phyloP scores from a whole-genome alignment of 2,329 filamentous ascomycete species.

The Colletotrichum costaricense region DNA sequence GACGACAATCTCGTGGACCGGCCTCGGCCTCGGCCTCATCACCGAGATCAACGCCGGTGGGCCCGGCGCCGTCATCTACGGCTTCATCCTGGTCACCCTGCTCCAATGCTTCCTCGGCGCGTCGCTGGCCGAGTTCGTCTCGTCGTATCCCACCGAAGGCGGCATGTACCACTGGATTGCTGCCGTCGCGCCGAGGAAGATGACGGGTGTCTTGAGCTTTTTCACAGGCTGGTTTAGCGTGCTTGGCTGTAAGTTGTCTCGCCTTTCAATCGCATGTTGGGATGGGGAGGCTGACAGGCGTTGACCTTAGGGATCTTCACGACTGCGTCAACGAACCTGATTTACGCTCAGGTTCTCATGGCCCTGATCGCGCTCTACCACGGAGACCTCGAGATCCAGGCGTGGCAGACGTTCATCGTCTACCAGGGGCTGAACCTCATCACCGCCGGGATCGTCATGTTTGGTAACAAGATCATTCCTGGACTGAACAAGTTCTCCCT shows the following conservation, averaged over 20 bases:
- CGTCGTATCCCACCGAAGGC: constrained; percentile 59
- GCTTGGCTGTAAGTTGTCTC: constrained; percentile 45
- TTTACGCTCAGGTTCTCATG: constrained; percentile 54
- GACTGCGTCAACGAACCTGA: constrained; percentile 56
- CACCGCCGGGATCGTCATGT: constrained; percentile 57
- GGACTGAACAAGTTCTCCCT: constrained; percentile 56
- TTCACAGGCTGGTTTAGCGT: constrained; percentile 57
- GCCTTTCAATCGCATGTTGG: background rate
- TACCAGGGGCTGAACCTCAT: constrained; percentile 56
- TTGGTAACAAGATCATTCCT: constrained; percentile 57
- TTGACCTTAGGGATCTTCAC: constrained; percentile 53
- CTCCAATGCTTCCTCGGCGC: constrained; percentile 58
- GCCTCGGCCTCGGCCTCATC: constrained; percentile 55
- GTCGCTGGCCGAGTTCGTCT: constrained; percentile 59
- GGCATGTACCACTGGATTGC: constrained; percentile 65
- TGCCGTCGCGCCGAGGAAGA: constrained; percentile 53
- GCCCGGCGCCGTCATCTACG: constrained; percentile 61
- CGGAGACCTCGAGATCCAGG: constrained; percentile 50
- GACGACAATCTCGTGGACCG: constrained; percentile 63
- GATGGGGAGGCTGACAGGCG: background rate
- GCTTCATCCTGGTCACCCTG: constrained; percentile 59
- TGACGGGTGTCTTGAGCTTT: constrained; percentile 55
- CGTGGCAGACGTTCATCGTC: constrained; percentile 61
- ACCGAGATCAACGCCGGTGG: constrained; percentile 61
- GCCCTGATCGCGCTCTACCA: constrained; percentile 55